phyloP scores from a whole-genome alignment of 768 basidiomycete species.

The Hygrocybe coccinea region DNA sequence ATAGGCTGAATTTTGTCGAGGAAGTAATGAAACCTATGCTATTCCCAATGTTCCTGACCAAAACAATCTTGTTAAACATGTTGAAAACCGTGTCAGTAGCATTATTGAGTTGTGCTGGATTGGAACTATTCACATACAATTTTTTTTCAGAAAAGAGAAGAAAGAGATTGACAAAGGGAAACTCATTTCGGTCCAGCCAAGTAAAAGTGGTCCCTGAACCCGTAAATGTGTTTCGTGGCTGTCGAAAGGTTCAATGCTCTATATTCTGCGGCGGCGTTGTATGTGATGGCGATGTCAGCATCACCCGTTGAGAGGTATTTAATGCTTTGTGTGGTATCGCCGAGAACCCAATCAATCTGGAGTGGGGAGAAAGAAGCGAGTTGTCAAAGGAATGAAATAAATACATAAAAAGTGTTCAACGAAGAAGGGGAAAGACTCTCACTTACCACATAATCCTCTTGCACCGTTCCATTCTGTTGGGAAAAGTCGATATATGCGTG shows the following conservation, averaged over 20 bases:
- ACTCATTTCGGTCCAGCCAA: slow-evolving; percentile 40
- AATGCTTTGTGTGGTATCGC: slow-evolving; percentile 52
- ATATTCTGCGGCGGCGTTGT: slow-evolving; percentile 47
- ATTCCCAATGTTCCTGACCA: slow-evolving; percentile 39
- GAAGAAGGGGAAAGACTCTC: slow-evolving; percentile 22
- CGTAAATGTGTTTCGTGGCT: slow-evolving; percentile 36
- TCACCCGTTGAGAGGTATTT: slow-evolving; percentile 36
- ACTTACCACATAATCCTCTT: background rate
- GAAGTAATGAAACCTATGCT: slow-evolving; percentile 25
- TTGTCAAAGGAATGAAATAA: background rate
- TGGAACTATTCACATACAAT: slow-evolving; percentile 17
- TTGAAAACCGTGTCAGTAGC: slow-evolving; percentile 31
- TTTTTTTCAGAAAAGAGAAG: background rate
- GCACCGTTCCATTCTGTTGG: slow-evolving; percentile 24
- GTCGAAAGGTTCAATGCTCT: slow-evolving; percentile 28
- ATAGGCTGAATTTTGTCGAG: slow-evolving; percentile 10
- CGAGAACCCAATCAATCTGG: slow-evolving; percentile 54
- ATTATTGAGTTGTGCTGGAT: slow-evolving; percentile 38
- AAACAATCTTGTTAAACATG: slow-evolving; percentile 48
- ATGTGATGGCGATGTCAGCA: slow-evolving; percentile 50
- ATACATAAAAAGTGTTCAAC: slow-evolving; percentile 19
- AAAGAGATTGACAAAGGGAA: background rate
- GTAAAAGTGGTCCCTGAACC: slow-evolving; percentile 49
- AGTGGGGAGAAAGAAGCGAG: background rate
- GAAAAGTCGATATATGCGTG: slow-evolving; percentile 41